Conservation (phyloP, 495 filamentous ascomycete species). For the Penicillium steckii region DNA sequence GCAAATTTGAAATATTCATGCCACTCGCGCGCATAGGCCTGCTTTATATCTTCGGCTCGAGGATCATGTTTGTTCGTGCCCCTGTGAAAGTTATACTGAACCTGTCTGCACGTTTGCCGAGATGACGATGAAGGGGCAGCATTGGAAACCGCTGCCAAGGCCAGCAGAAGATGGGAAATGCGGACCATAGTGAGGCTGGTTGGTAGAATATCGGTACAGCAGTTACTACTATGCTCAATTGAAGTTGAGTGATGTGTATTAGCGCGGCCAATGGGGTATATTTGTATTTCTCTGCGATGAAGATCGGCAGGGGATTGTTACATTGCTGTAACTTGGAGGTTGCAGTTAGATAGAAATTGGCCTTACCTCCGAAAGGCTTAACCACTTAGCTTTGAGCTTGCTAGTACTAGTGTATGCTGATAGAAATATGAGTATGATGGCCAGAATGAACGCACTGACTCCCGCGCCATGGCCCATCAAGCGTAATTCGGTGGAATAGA, state of each 20-base stretch:
- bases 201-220: no score
- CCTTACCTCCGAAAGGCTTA: not conserved
- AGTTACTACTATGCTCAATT: not conserved
- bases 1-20: constrained; percentile 20
- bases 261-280: not conserved
- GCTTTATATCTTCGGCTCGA: constrained; percentile 18
- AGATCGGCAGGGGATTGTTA: constrained; percentile 15
- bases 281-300: constrained; percentile 1
- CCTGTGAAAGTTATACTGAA: constrained; percentile 20
- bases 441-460: constrained; percentile 1
- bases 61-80: constrained; percentile 20
- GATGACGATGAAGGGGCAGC: constrained; percentile 2
- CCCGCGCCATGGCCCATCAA: constrained; percentile 2
- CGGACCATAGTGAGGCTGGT: constrained; percentile 7
- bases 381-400: not conserved
- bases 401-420: not conserved
- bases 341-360: not conserved
- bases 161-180: constrained; percentile 9
- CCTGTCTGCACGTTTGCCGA: constrained; percentile 10
- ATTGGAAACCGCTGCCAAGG: constrained; percentile 1
- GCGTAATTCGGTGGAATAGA: constrained; percentile 1
- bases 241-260: not conserved
- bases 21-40: constrained; percentile 23
- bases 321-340: constrained; percentile 6
- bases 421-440: not conserved